Evolutionary conservation across 768 basidiomycete species (phyloP).

Genomic region (Tephrocybe rancida): DNA sequence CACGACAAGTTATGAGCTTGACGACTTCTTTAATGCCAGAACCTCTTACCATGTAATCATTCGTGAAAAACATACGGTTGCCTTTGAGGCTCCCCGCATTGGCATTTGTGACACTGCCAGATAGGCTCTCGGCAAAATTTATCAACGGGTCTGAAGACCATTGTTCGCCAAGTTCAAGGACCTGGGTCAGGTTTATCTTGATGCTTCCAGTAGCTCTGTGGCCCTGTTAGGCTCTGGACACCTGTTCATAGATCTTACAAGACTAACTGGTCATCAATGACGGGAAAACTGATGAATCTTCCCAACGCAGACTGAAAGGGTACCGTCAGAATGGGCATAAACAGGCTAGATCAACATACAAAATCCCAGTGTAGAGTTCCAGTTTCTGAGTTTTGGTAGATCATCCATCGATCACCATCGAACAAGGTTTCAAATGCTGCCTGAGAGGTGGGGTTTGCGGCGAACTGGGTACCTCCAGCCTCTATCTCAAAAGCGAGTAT

Average conservation of each 20-base stretch:
- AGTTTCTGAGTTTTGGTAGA: constrained; percentile 59
- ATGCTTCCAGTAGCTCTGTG: constrained; percentile 57
- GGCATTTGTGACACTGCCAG: constrained; percentile 37
- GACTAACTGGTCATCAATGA: constrained; percentile 33
- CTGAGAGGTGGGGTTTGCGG: constrained; percentile 42
- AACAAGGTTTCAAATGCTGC: constrained; percentile 58
- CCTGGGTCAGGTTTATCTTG: constrained; percentile 55
- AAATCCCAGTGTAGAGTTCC: constrained; percentile 71
- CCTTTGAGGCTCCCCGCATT: constrained; percentile 56
- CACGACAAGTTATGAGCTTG: constrained; percentile 3
- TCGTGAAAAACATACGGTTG: constrained; percentile 63
- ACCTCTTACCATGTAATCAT: constrained; percentile 63
- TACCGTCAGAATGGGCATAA: constrained; percentile 21
- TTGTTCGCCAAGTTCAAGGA: constrained; percentile 48
- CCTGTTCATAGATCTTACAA: background rate
- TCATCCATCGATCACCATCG: constrained; percentile 71
- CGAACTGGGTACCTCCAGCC: constrained; percentile 60
- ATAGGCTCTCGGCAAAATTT: constrained; percentile 40
- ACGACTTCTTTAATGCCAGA: background rate
- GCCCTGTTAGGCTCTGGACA: constrained; percentile 12
- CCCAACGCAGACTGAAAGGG: constrained; percentile 13
- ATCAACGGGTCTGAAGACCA: constrained; percentile 50
- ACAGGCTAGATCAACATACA: constrained; percentile 30
- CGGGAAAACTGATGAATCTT: constrained; percentile 19
- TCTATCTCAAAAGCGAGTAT: constrained; percentile 62